phyloP scores from a whole-genome alignment of 2,329 filamentous ascomycete species.

The Ceratocystis variospora region DNA sequence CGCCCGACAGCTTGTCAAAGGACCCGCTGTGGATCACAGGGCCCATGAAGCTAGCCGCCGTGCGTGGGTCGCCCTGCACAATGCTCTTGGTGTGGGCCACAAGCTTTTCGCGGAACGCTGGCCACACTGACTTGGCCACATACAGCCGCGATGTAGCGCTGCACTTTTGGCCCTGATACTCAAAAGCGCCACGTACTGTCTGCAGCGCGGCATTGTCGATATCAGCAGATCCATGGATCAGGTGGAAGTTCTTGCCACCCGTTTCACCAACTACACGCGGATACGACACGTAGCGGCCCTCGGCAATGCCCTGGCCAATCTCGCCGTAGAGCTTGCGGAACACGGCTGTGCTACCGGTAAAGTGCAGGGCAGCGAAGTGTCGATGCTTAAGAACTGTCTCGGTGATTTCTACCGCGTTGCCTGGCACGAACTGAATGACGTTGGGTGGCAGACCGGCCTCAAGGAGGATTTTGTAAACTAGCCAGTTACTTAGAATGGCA shows the following conservation, averaged over 20 bases:
- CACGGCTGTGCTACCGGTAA: constrained; percentile 82
- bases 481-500: constrained; percentile 79
- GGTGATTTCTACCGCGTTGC: constrained; percentile 73
- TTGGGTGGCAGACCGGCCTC: constrained; percentile 81
- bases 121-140: constrained; percentile 61
- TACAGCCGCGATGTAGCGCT: constrained; percentile 71
- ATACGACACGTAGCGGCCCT: constrained; percentile 72
- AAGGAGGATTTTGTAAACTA: constrained; percentile 77
- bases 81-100: constrained; percentile 55
- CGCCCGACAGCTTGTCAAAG: constrained; percentile 65
- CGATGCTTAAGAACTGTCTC: constrained; percentile 60
- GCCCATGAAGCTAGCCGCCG: constrained; percentile 68
- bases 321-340: constrained; percentile 81
- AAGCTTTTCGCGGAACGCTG: constrained; percentile 54
- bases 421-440: constrained; percentile 88
- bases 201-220: constrained; percentile 66
- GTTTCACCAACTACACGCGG: constrained; percentile 84
- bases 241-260: constrained; percentile 86
- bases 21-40: constrained; percentile 72
- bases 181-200: constrained; percentile 75
- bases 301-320: constrained; percentile 67
- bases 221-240: constrained; percentile 65
- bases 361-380: constrained; percentile 83
- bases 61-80: constrained; percentile 52
- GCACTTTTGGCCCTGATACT: constrained; percentile 87